Evolutionary conservation across 1,139 yeast genomes (phyloP), one percentile per base, ranked within the genome.

Genomic region (Pichia inconspicua): DNA sequence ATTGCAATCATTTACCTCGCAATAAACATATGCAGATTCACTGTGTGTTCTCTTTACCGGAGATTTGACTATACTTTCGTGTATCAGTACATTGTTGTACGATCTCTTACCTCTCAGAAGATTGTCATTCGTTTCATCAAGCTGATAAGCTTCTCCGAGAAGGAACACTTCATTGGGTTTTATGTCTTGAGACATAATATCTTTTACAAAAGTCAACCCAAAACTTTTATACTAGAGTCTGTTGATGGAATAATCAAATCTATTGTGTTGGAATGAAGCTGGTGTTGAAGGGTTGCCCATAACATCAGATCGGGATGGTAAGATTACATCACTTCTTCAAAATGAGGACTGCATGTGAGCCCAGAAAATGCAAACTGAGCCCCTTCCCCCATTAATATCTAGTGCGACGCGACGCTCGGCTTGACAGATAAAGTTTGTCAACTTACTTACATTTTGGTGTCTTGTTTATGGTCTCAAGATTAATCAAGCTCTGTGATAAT

Each of bases 61-160:
- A 10, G 27, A 38, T 19, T 38, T 38, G 9, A 38, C 28, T 7
- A 38, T 22, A 19, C 40, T 22, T 38, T 32, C 52, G 49, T 30
- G 37, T 3, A 34, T 34, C 15, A 15, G 37, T 17, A 34, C 37
- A 7, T 15, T 34, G 7, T 34, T n/a, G 22, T 15, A 5, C 8
- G 7, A 5, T 15, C 22, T 34, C 6, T 14, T n/a, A n/a, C 35
- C 14, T 19, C 22, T 11, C 11, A 14, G 12, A 9, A 10, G 4
- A 15, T 15, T 14, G 9, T 34, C 37, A 7, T 11, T 15, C 8
- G 19, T 34, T 9, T 15, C 37, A 9, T 15, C 12, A 5, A 34
- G 14, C 11, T 15, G 37, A 34, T 34, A 34, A 15, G 37, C 37
- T 15, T 34, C 37, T 15, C 37, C 37, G 37, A 34, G 37, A 34